Conservation (phyloP, 129 eudicot species). For the Centrapalus pauciflorus region DNA sequence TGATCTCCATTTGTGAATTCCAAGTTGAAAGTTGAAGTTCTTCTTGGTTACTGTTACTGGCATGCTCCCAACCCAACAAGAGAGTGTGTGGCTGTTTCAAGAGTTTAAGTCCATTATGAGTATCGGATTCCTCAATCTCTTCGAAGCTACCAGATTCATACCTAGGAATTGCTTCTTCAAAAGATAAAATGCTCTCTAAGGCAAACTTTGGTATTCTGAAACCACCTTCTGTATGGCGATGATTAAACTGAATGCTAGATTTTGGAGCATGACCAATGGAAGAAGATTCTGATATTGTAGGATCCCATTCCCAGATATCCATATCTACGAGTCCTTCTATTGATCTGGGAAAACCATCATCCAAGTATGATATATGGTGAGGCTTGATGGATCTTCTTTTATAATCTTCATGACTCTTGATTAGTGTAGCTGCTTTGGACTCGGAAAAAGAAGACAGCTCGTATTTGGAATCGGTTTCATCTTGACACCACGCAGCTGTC, state of each 20-base stretch:
- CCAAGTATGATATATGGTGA: conserved; percentile 6
- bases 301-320: conserved; percentile 36
- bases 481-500: conserved; percentile 14
- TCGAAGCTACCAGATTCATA: conserved; percentile 18
- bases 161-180: conserved; percentile 13
- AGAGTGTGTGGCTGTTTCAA: conserved; percentile 27
- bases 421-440: background rate
- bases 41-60: conserved; percentile 12
- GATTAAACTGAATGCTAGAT: conserved; percentile 9
- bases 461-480: conserved; percentile 6
- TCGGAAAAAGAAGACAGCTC: conserved; percentile 15
- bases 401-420: conserved; percentile 15
- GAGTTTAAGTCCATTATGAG: conserved; percentile 28
- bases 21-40: conserved; percentile 18
- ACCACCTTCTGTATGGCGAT: background rate
- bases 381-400: conserved; percentile 14
- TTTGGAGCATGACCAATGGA: conserved; percentile 14
- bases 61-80: conserved; percentile 52
- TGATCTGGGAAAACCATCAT: conserved; percentile 19
- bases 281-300: conserved; percentile 13
- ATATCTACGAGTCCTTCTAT: conserved; percentile 23
- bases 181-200: conserved; percentile 23
- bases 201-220: conserved; percentile 13
- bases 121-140: conserved; percentile 23
- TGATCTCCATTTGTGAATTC: background rate